Conservation (phyloP, 2,329 filamentous ascomycete species). For the Exophiala spinifera region DNA sequence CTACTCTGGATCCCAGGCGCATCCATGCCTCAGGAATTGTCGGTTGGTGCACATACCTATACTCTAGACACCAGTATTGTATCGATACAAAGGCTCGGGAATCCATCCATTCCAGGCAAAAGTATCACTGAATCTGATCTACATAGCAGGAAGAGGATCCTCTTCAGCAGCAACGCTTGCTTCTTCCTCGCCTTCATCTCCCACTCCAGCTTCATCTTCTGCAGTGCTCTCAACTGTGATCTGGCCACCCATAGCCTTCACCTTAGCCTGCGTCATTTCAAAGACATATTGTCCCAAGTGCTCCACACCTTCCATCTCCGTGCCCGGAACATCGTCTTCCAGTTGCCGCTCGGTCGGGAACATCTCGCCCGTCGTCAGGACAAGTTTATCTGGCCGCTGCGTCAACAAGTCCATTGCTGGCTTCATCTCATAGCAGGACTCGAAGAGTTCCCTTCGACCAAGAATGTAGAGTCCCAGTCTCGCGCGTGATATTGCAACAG, state of each 20-base stretch:
- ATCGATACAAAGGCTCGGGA: no score
- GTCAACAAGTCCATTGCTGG: constrained; percentile 80
- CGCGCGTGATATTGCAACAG: constrained; percentile 89
- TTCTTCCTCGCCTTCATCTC: constrained; percentile 35
- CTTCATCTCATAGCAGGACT: constrained; percentile 80
- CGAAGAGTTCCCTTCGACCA: constrained; percentile 82
- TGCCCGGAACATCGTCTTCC: constrained; percentile 32
- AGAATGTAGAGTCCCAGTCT: constrained; percentile 89
- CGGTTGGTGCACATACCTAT: neutral
- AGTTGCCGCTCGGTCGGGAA: constrained; percentile 57
- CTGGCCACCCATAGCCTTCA: constrained; percentile 54
- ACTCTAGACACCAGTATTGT: no score
- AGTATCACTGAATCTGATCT: no score
- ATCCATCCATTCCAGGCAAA: no score
- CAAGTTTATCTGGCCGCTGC: constrained; percentile 73
- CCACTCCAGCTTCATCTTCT: constrained; percentile 36
- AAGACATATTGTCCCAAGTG: constrained; percentile 94
- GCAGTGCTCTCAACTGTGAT: constrained; percentile 34
- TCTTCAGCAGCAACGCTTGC: constrained; percentile 31
- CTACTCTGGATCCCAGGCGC: no score
- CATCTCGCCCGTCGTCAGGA: constrained; percentile 80
- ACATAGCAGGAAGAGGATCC: constrained; percentile 26
- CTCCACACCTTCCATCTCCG: constrained; percentile 84
- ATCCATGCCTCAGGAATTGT: constrained; percentile 42
- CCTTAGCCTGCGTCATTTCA: constrained; percentile 82